These are phyloP conservation scores for Backusella psychrophila DNA, from an alignment of 192 early-diverging fungal genomes.

Conservation along the genomic window DNA sequence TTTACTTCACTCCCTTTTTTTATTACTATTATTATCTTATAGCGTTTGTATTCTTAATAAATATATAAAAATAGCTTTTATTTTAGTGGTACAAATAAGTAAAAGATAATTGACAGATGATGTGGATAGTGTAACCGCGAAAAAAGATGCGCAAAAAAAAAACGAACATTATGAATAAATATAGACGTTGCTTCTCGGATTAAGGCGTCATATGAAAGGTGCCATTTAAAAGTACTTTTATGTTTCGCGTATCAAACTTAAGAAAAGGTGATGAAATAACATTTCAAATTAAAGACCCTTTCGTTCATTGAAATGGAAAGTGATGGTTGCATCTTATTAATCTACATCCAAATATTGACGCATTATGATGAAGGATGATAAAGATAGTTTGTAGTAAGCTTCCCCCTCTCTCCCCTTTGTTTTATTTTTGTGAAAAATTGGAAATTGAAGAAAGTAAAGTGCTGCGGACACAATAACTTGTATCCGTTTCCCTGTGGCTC, in stretches of 20 bases:
- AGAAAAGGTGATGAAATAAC: neutral
- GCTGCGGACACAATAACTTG: neutral
- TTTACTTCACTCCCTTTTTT: too few species aligned
- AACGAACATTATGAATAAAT: neutral
- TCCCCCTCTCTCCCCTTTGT: neutral
- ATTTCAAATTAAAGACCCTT: too few species aligned
- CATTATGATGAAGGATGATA: neutral
- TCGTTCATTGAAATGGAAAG: neutral
- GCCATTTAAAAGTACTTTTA: neutral
- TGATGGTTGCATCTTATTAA: neutral
- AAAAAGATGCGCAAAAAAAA: neutral
- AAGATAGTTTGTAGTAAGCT: neutral
- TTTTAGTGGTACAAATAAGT: neutral
- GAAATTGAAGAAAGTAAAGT: neutral
- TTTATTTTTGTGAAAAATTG: neutral
- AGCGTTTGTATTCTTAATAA: neutral
- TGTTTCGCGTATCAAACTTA: neutral
- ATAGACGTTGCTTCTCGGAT: neutral
- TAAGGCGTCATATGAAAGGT: neutral
- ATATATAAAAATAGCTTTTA: neutral
- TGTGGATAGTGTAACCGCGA: neutral
- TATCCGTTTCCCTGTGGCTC: neutral
- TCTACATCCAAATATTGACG: neutral
- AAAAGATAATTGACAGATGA: conserved; percentile 3
- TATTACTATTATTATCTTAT: too few species aligned